Evolutionary conservation across 306 rosid genomes (phyloP).

Genomic region (Elaeagnus macrophylla): DNA sequence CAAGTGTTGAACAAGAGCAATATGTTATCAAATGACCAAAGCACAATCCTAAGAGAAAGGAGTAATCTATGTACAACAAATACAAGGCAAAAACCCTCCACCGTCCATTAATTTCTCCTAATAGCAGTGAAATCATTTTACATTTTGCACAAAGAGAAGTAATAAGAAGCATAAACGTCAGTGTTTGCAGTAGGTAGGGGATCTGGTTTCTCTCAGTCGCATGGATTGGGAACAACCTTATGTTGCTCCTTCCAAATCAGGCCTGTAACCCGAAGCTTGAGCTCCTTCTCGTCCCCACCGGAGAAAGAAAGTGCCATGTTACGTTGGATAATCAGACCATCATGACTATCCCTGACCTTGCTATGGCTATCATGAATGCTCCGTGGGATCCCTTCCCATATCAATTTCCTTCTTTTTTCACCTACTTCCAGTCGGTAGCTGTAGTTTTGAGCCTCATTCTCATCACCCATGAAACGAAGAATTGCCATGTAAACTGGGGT

Average conservation of each 20-base stretch:
- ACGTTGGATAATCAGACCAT: slow-evolving; percentile 24
- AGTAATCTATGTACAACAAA: no score
- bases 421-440: slow-evolving; percentile 36
- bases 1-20: no score
- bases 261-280: slow-evolving; percentile 23
- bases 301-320: slow-evolving; percentile 32
- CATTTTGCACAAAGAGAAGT: not conserved
- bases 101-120: no score
- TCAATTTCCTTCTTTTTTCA: slow-evolving; percentile 19
- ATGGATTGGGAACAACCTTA: slow-evolving; percentile 5
- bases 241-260: slow-evolving; percentile 20
- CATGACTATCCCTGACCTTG: slow-evolving; percentile 22
- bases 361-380: slow-evolving; percentile 21
- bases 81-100: no score
- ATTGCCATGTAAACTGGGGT: slow-evolving; percentile 32
- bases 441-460: slow-evolving; percentile 16
- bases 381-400: slow-evolving; percentile 28
- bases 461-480: slow-evolving; percentile 29
- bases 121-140: no score
- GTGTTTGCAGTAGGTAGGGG: not conserved
- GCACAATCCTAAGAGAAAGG: no score
- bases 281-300: slow-evolving; percentile 22
- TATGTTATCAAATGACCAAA: no score
- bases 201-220: not conserved
- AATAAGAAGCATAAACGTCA: not conserved